These are phyloP conservation scores for Fraxinus quadrangulata DNA, from an alignment of 257 asterid genomes.

Conservation along the genomic window DNA sequence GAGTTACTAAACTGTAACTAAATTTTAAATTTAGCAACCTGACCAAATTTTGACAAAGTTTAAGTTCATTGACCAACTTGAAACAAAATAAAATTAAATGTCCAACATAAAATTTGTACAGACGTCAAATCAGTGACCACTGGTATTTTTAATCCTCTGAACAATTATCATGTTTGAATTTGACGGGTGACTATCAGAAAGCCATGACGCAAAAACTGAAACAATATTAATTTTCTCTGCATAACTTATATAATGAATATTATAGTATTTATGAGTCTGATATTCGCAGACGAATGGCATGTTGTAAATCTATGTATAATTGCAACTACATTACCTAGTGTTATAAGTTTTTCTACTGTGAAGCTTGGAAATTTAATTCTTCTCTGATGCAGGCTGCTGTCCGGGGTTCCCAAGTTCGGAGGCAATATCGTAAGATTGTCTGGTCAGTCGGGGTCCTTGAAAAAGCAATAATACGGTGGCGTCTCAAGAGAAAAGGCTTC, in stretches of 20 bases:
- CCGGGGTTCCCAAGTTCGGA: slow-evolving; percentile 83
- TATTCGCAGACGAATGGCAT: neutral
- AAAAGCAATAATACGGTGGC: slow-evolving; percentile 92
- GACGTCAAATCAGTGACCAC: neutral
- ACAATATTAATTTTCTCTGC: neutral
- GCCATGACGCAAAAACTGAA: neutral
- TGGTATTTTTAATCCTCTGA: neutral
- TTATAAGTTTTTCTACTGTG: neutral
- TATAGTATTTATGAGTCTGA: neutral
- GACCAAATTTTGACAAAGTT: neutral
- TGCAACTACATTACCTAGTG: neutral
- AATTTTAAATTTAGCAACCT: neutral
- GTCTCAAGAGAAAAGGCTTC: slow-evolving; percentile 86
- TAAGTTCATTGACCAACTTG: neutral
- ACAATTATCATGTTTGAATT: neutral
- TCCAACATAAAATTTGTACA: neutral
- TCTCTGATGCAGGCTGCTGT: slow-evolving; percentile 56
- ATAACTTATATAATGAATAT: neutral
- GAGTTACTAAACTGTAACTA: neutral
- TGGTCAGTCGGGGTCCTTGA: slow-evolving; percentile 97
- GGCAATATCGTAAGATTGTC: slow-evolving; percentile 67
- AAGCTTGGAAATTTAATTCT: slow-evolving; percentile 14
- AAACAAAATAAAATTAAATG: neutral
- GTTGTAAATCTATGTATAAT: neutral
- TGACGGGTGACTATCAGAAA: neutral